phyloP scores from a whole-genome alignment of 345 rosid species.

The Limnanthes douglasii region DNA sequence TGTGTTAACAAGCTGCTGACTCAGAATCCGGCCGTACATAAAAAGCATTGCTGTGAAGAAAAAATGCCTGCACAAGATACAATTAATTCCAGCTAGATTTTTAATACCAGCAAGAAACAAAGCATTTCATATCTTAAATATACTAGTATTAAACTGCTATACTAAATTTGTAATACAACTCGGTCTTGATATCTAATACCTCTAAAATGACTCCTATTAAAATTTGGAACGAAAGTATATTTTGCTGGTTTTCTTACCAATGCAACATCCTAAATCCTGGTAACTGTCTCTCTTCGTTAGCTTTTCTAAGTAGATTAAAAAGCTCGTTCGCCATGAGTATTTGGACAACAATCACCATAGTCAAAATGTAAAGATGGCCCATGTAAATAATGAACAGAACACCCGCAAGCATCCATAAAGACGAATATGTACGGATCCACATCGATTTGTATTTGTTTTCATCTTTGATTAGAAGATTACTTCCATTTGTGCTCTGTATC shows the following conservation, averaged over 20 bases:
- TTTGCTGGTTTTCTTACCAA: conserved; percentile 21
- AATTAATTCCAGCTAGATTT: neutral
- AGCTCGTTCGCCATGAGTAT: conserved; percentile 87
- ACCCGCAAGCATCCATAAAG: conserved; percentile 83
- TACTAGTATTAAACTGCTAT: too few species aligned
- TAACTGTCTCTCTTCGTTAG: conserved; percentile 57
- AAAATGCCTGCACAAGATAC: conserved; percentile 50
- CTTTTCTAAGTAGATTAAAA: conserved; percentile 66
- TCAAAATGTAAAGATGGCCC: conserved; percentile 86
- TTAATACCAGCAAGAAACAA: too few species aligned
- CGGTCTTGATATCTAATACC: too few species aligned
- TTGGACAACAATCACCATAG: conserved; percentile 82
- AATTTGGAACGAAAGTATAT: neutral
- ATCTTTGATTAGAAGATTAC: conserved; percentile 42
- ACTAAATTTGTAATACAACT: too few species aligned
- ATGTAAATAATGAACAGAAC: conserved; percentile 56
- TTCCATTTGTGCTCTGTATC: conserved; percentile 41
- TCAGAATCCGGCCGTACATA: conserved; percentile 85
- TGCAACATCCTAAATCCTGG: conserved; percentile 85
- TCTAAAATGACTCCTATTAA: too few species aligned
- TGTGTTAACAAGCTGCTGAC: conserved; percentile 76
- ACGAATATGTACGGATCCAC: conserved; percentile 63
- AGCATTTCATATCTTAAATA: too few species aligned
- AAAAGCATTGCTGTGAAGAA: conserved; percentile 94
- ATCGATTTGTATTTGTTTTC: conserved; percentile 57